Conservation (phyloP, 768 basidiomycete genomes). For the Hydnum rufescens region DNA sequence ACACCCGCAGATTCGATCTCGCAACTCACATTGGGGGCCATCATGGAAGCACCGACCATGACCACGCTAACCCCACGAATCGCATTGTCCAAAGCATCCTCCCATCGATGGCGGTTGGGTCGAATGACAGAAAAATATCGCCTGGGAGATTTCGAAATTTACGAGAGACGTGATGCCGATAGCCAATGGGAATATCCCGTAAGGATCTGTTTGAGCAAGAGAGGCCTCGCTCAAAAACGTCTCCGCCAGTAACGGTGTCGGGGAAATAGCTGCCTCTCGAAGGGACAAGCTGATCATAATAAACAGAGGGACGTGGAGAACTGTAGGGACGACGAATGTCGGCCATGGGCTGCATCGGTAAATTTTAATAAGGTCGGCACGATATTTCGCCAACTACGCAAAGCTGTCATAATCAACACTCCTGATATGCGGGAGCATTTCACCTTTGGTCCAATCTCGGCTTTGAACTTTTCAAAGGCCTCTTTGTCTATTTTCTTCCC, state of each 20-base stretch:
- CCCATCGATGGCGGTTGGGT: background rate
- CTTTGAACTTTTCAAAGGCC: background rate
- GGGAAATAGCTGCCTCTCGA: background rate
- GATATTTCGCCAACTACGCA: background rate
- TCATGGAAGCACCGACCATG: background rate
- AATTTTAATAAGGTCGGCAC: background rate
- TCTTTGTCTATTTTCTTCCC: background rate
- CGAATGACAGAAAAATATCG: background rate
- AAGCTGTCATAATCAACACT: background rate
- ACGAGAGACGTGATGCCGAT: background rate
- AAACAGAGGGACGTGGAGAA: background rate
- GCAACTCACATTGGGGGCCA: background rate
- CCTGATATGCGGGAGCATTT: background rate
- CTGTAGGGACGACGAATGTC: background rate
- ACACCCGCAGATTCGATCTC: too few species aligned
- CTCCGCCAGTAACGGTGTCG: background rate
- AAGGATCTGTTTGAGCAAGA: conserved; percentile 1
- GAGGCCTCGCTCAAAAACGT: conserved; percentile 1
- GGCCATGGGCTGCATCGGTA: background rate
- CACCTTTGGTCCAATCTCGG: background rate
- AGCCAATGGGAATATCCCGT: background rate
- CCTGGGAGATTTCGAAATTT: background rate
- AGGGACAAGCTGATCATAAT: background rate
- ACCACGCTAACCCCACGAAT: background rate
- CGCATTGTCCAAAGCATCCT: background rate